Evolutionary conservation across 441 rosid species (phyloP).

Genomic region (Populus hybrid): DNA sequence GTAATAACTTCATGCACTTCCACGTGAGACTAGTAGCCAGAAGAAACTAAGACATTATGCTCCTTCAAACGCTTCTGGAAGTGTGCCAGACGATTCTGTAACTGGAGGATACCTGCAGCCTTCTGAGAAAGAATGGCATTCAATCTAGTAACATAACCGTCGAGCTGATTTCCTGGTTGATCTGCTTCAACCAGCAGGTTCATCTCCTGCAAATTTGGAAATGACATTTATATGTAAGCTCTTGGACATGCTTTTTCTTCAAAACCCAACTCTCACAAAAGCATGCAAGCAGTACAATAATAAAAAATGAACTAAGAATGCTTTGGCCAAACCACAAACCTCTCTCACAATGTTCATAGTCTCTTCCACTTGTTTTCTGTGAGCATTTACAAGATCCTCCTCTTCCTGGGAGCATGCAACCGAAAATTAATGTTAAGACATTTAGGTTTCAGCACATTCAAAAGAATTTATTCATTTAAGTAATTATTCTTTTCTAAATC

Average conservation of each 20-base stretch:
- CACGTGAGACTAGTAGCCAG: conserved; percentile 31
- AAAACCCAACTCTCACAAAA: neutral
- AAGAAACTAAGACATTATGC: conserved; percentile 52
- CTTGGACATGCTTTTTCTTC: neutral
- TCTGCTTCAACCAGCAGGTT: conserved; percentile 59
- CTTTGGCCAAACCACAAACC: conserved; percentile 29
- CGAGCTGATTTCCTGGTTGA: conserved; percentile 63
- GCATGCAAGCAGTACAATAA: neutral
- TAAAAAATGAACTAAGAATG: neutral
- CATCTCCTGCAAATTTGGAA: conserved; percentile 50
- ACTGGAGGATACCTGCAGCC: conserved; percentile 54
- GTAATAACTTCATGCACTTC: neutral
- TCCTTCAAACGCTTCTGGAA: conserved; percentile 61
- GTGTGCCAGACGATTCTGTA: conserved; percentile 50
- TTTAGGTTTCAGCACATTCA: neutral
- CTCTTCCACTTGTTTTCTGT: conserved; percentile 61
- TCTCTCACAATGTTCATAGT: conserved; percentile 64
- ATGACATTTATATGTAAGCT: neutral
- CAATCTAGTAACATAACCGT: conserved; percentile 46
- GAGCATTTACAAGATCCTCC: too few species aligned
- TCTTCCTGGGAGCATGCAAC: conserved; percentile 45
- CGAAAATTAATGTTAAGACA: conserved; percentile 1
- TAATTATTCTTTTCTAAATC: neutral
- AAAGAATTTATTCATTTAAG: neutral
- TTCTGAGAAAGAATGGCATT: conserved; percentile 54